These are phyloP conservation scores for Cicer pinnatifidum DNA, from an alignment of 306 rosid species.

Conservation along the genomic window DNA sequence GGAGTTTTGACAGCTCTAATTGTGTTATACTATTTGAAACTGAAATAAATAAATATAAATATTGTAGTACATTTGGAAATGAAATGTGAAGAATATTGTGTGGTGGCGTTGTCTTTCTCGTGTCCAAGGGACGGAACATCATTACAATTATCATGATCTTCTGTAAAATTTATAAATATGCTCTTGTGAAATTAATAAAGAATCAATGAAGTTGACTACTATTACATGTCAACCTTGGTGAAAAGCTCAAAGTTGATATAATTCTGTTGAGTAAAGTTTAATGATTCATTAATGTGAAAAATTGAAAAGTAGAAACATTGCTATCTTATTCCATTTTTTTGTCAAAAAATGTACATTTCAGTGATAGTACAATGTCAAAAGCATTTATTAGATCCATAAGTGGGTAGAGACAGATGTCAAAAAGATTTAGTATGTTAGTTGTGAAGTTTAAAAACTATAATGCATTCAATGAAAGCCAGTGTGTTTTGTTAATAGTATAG, in stretches of 20 bases:
- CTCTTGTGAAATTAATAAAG: conserved; percentile 7
- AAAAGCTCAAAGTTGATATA: background rate
- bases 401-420: conserved; percentile 58
- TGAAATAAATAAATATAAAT: no score
- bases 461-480: conserved; percentile 55
- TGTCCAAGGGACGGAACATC: conserved; percentile 12
- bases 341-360: background rate
- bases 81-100: conserved; percentile 15
- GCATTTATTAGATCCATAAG: conserved; percentile 61
- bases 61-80: no score
- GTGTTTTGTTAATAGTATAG: conserved; percentile 33
- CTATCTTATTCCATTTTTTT: background rate
- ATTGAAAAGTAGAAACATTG: background rate
- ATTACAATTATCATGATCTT: background rate
- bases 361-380: conserved; percentile 27
- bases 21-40: no score
- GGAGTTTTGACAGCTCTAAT: no score
- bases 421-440: conserved; percentile 22
- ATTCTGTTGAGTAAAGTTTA: background rate
- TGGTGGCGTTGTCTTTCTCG: conserved; percentile 19
- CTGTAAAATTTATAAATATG: conserved; percentile 7
- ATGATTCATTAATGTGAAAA: conserved; percentile 28
- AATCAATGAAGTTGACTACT: conserved; percentile 10
- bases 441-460: conserved; percentile 59
- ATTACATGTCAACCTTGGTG: background rate